Percentiles rank a stretch among this genome's conserved stretches.
Evolutionary conservation across 2,329 filamentous ascomycete genomes (phyloP).

Genomic region (Dryadomyces quercivorus): DNA sequence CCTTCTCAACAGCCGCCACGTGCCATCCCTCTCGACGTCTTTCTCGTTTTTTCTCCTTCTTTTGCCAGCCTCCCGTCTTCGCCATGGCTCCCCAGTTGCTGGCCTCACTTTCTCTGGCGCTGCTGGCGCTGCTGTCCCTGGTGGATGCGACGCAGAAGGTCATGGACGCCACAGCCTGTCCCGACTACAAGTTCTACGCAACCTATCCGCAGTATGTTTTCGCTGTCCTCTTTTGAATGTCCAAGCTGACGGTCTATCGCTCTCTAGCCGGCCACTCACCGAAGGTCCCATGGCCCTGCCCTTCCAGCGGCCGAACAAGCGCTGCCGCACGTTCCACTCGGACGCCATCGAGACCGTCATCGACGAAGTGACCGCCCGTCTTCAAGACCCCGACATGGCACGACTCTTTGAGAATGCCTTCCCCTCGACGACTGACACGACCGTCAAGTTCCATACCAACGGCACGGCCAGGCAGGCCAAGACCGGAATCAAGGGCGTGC

Average conservation of each 20-base stretch:
- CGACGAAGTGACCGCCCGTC: conserved; percentile 61
- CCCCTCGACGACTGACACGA: conserved; percentile 83
- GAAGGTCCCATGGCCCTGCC: conserved; percentile 68
- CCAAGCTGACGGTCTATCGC: too few species aligned
- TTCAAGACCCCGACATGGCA: conserved; percentile 78
- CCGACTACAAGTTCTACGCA: conserved; percentile 51
- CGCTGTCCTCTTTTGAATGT: neutral
- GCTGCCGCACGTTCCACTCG: conserved; percentile 84
- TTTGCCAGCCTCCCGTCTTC: neutral
- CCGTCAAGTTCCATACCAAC: conserved; percentile 74
- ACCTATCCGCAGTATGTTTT: conserved; percentile 41
- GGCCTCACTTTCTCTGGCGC: conserved; percentile 4
- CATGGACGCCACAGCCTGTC: conserved; percentile 37
- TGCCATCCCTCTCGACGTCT: neutral
- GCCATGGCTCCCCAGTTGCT: conserved; percentile 9
- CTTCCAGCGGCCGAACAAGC: conserved; percentile 68
- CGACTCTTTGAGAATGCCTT: conserved; percentile 92
- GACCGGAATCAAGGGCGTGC: conserved; percentile 20
- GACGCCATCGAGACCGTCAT: conserved; percentile 83
- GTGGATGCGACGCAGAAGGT: conserved; percentile 5
- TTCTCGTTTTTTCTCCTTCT: neutral
- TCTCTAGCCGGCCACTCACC: conserved; percentile 59
- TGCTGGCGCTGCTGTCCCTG: conserved; percentile 5
- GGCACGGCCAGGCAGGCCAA: conserved; percentile 25
- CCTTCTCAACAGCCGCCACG: neutral